Conservation (phyloP, 2,329 filamentous ascomycete species). For the Verticillium isaacii region DNA sequence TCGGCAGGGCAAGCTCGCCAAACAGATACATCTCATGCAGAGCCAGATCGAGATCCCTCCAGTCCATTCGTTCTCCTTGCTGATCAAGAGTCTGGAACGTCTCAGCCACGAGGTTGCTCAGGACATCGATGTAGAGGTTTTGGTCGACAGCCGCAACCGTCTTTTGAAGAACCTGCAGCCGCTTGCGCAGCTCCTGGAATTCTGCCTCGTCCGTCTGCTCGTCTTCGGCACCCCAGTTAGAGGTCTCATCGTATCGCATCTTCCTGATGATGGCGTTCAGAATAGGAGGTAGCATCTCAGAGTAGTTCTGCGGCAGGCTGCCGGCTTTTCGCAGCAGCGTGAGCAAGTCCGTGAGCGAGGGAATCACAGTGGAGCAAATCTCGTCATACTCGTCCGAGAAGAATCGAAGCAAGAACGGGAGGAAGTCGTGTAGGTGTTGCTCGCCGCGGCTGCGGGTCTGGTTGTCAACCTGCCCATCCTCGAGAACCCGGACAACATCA, state of each 20-base stretch:
- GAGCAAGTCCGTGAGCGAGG: slow-evolving; percentile 85
- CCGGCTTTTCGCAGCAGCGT: slow-evolving; percentile 83
- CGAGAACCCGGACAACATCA: slow-evolving; percentile 83
- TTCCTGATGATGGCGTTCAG: slow-evolving; percentile 89
- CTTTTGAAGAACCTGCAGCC: slow-evolving; percentile 86
- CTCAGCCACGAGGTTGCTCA: slow-evolving; percentile 81
- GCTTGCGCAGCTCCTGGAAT: slow-evolving; percentile 89
- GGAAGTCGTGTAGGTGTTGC: slow-evolving; percentile 74
- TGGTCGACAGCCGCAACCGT: slow-evolving; percentile 88
- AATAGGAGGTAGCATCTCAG: slow-evolving; percentile 80
- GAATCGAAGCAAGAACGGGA: slow-evolving; percentile 85
- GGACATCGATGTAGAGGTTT: slow-evolving; percentile 77
- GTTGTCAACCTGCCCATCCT: slow-evolving; percentile 57
- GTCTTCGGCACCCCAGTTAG: slow-evolving; percentile 88
- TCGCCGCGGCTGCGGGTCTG: slow-evolving; percentile 71
- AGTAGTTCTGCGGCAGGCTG: slow-evolving; percentile 67
- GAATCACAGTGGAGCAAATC: slow-evolving; percentile 92
- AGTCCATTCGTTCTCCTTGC: slow-evolving; percentile 72
- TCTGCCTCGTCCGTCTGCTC: slow-evolving; percentile 96
- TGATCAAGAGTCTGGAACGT: slow-evolving; percentile 80
- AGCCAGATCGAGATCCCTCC: slow-evolving; percentile 91
- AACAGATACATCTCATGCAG: slow-evolving; percentile 95
- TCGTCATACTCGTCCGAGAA: slow-evolving; percentile 98
- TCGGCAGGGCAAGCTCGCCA: slow-evolving; percentile 86
- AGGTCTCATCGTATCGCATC: slow-evolving; percentile 96